phyloP scores from a whole-genome alignment of 495 filamentous ascomycete species.

The Talaromyces borbonicus region DNA sequence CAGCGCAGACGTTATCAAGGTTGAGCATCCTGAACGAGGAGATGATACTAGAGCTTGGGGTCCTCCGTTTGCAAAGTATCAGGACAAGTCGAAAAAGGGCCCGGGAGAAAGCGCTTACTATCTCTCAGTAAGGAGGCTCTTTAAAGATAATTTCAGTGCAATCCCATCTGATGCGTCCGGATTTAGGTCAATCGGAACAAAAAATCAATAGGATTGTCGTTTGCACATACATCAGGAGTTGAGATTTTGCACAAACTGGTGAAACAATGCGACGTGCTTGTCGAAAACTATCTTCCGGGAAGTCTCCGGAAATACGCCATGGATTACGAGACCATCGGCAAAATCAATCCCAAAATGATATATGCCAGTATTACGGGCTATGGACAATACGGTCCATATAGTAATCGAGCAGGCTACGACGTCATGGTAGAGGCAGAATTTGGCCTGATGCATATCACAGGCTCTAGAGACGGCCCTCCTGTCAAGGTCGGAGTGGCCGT shows the following conservation, averaged over 20 bases:
- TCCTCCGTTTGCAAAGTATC: conserved; percentile 79
- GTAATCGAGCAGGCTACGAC: conserved; percentile 84
- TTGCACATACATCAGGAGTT: conserved; percentile 72
- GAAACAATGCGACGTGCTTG: conserved; percentile 78
- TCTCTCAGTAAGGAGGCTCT: conserved; percentile 52
- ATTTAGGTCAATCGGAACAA: conserved; percentile 92
- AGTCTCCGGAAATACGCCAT: conserved; percentile 84
- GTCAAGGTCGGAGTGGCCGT: conserved; percentile 97
- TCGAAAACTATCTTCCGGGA: conserved; percentile 94
- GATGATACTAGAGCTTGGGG: conserved; percentile 97
- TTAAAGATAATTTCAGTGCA: neutral
- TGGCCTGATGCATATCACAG: conserved; percentile 97
- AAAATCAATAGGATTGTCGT: conserved; percentile 85
- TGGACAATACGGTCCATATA: conserved; percentile 90
- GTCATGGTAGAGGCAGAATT: conserved; percentile 99
- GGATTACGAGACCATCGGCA: conserved; percentile 68
- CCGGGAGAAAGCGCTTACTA: conserved; percentile 95
- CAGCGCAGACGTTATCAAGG: conserved; percentile 93
- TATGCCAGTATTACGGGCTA: conserved; percentile 67
- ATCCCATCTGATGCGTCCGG: neutral
- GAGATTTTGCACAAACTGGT: conserved; percentile 78
- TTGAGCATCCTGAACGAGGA: conserved; percentile 84
- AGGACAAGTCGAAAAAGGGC: conserved; percentile 49
- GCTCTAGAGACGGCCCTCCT: conserved; percentile 73
- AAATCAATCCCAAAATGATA: conserved; percentile 67